A percentile compares a stretch with the other conserved stretches of the same genome.
phyloP scores from a whole-genome alignment of 2,329 filamentous ascomycete species.

The Cladosporium oxysporum region DNA sequence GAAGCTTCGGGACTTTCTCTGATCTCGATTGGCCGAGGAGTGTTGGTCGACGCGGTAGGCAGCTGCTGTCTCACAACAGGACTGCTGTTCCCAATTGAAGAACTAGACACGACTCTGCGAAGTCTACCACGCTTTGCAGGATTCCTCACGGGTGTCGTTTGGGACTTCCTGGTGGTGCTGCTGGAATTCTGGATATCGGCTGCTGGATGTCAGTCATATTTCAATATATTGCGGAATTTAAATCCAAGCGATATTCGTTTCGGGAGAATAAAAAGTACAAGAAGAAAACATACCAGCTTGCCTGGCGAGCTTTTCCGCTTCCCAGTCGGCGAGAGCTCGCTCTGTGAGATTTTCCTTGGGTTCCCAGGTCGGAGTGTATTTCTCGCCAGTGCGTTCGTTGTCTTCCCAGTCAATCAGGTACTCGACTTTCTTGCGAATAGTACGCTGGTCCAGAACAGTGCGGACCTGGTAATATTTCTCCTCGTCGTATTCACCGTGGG shows the following conservation, averaged over 20 bases:
- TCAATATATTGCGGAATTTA: not conserved
- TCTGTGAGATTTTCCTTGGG: slow-evolving; percentile 40
- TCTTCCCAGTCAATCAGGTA: slow-evolving; percentile 62
- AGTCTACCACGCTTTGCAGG: not conserved
- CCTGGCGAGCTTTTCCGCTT: slow-evolving; percentile 31
- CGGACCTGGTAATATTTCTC: slow-evolving; percentile 31
- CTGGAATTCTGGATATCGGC: not conserved
- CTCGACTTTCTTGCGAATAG: slow-evolving; percentile 28
- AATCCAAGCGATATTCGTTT: too few relatives aligned
- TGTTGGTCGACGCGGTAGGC: not conserved
- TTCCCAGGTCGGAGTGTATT: slow-evolving; percentile 56
- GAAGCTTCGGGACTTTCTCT: slow-evolving; percentile 27
- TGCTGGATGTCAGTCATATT: not conserved
- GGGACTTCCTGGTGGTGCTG: not conserved
- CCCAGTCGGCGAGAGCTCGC: slow-evolving; percentile 40
- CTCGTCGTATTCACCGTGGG: slow-evolving; percentile 32
- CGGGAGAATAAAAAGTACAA: too few relatives aligned
- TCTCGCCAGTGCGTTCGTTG: slow-evolving; percentile 51
- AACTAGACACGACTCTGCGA: slow-evolving; percentile 8
- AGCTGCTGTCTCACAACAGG: not conserved
- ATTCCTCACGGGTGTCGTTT: slow-evolving; percentile 1
- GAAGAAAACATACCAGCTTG: not conserved
- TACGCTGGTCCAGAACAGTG: slow-evolving; percentile 36
- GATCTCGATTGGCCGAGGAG: slow-evolving; percentile 26
- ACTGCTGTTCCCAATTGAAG: not conserved